Base-by-base conservation (phyloP, 805 yeast genomes). In the Kodamaea laetipori region DNA sequence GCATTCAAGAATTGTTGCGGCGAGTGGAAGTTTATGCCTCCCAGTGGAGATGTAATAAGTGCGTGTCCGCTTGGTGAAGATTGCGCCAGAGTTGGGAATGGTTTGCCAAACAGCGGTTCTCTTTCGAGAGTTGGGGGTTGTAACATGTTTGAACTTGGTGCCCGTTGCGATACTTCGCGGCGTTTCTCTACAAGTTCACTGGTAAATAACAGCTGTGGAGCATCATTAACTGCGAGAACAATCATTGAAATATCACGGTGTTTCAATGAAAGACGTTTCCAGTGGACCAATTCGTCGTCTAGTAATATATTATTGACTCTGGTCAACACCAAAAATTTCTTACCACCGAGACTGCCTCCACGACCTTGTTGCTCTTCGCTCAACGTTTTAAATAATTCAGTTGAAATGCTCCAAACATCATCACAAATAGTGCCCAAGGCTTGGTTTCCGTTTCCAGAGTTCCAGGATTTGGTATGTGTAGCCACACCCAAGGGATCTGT, bases 401-500 rank as follows among this genome's bases (percentile, higher is more conserved):
- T 53, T 0, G 90, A 83, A 9, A 74, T 73, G 3, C 69, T 67
- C 84, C 90, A 82, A 12, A 86, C 79, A 44, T 83, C 85, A 52
- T 78, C 80, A 48, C 86, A 76, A 2, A 84, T 79, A 0, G 73
- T 66, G 30, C 81, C 67, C 39, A 68, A 46, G 11, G 15, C 34
- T 30, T 30, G 34, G 32, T 54, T 50, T 47, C 27, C 33, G 7
- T 30, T 40, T 16, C 51, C 37, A 4, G 44, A 69, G 52, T 72
- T 74, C 90, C 92, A 86, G 0, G 89, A 75, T 50, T 80, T 82
- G 0, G 82, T 76, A 36, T 71, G 73, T 12, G 82, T 77, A 9
- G 79, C 72, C 3, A 71, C 69, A 0, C 96, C 96, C 58, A 77
- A 75, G 38, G 90, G 92, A 56, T 92, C 96, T 0, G 94, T 74